These are phyloP conservation scores for Rhodotorula sp. DNA, from an alignment of 1,284 basidiomycete species.

Conservation along the genomic window DNA sequence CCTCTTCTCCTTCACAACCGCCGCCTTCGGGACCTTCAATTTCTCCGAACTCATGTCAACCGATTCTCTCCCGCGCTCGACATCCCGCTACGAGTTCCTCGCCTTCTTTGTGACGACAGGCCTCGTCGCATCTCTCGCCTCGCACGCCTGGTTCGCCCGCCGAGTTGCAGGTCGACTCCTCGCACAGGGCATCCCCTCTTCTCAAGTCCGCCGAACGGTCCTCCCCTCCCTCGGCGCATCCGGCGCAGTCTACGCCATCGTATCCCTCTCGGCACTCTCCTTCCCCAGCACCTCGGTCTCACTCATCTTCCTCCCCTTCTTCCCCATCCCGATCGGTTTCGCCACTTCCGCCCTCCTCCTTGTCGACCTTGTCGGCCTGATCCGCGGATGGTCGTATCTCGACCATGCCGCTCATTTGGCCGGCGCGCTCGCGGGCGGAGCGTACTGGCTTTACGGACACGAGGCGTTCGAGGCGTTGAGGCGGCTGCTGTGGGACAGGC, in stretches of 20 bases:
- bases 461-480: conserved; percentile 25
- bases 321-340: conserved; percentile 41
- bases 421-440: conserved; percentile 34
- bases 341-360: conserved; percentile 23
- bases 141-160: conserved; percentile 28
- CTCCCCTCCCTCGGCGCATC: conserved; percentile 37
- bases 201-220: not conserved
- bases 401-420: conserved; percentile 44
- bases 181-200: not conserved
- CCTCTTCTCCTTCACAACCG: conserved; percentile 28
- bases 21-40: conserved; percentile 11
- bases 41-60: not conserved
- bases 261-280: conserved; percentile 41
- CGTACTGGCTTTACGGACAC: conserved; percentile 22
- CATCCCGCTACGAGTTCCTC: conserved; percentile 38
- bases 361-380: conserved; percentile 39
- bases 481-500: not conserved
- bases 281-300: conserved; percentile 41
- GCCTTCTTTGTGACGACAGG: conserved; percentile 38
- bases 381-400: conserved; percentile 42
- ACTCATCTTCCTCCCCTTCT: conserved; percentile 44
- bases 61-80: conserved; percentile 25
- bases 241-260: conserved; percentile 42
- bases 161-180: conserved; percentile 13
- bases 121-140: conserved; percentile 23